phyloP scores from a whole-genome alignment of 805 yeast species.

The Metschnikowia sp. region DNA sequence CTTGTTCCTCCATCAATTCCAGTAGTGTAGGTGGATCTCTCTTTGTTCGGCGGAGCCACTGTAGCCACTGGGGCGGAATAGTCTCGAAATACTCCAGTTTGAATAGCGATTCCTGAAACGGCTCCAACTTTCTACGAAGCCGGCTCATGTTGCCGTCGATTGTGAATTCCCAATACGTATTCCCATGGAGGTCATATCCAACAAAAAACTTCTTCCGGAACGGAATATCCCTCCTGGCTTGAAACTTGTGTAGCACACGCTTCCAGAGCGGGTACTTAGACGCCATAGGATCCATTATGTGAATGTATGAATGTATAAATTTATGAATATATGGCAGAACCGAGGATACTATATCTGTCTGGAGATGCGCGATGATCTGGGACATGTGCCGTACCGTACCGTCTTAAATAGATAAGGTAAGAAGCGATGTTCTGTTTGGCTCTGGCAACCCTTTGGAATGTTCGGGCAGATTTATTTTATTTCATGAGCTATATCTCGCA shows the following conservation, averaged over 20 bases:
- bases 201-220: conserved; percentile 66
- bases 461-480: too few relatives aligned
- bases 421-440: too few relatives aligned
- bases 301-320: background rate
- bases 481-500: too few relatives aligned
- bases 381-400: background rate
- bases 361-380: background rate
- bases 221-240: conserved; percentile 61
- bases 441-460: too few relatives aligned
- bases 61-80: conserved; percentile 72
- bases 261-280: conserved; percentile 49
- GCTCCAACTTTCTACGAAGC: conserved; percentile 63
- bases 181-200: conserved; percentile 79
- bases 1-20: conserved; percentile 58
- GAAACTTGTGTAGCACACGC: conserved; percentile 53
- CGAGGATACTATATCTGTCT: background rate
- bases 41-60: conserved; percentile 73
- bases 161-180: conserved; percentile 81
- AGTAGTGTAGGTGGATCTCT: conserved; percentile 55
- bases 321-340: background rate
- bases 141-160: conserved; percentile 50
- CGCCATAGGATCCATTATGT: conserved; percentile 46
- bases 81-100: conserved; percentile 58
- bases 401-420: too few relatives aligned
- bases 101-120: conserved; percentile 44